phyloP scores from a whole-genome alignment of 768 basidiomycete species.

The Suillus hirtellus region DNA sequence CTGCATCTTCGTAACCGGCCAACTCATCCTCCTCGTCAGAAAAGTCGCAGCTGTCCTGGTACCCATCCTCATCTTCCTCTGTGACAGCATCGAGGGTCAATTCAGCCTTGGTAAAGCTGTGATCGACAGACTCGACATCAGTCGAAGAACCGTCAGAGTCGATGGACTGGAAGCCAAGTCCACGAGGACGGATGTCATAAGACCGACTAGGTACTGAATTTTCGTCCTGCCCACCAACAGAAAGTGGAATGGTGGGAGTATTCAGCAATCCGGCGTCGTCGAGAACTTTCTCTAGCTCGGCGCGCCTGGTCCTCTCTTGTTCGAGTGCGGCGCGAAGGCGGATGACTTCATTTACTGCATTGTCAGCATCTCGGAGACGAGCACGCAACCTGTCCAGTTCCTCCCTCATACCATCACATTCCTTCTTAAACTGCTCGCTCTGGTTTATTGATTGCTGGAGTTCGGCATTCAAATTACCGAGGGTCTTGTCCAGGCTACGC shows the following conservation, averaged over 20 bases:
- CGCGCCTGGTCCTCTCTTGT: constrained; percentile 42
- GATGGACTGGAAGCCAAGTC: constrained; percentile 44
- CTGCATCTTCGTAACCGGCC: constrained; percentile 71
- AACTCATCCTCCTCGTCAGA: constrained; percentile 59
- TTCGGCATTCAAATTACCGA: constrained; percentile 36
- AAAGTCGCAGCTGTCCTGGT: constrained; percentile 32
- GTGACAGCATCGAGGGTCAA: constrained; percentile 56
- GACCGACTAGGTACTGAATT: constrained; percentile 23
- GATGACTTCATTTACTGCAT: constrained; percentile 25
- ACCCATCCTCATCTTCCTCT: constrained; percentile 50
- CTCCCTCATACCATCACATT: constrained; percentile 31
- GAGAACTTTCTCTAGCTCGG: constrained; percentile 56
- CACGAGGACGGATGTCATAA: constrained; percentile 39
- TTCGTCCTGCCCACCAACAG: constrained; percentile 16
- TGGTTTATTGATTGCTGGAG: constrained; percentile 32
- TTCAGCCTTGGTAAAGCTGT: constrained; percentile 39
- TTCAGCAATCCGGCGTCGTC: constrained; percentile 43
- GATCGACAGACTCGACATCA: constrained; percentile 65
- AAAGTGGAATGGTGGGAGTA: constrained; percentile 42
- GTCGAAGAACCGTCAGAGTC: constrained; percentile 67
- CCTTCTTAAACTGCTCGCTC: constrained; percentile 24
- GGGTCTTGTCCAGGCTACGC: constrained; percentile 48
- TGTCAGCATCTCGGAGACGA: constrained; percentile 32
- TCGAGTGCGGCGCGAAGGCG: constrained; percentile 33
- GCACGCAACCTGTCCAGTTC: constrained; percentile 30